Evolutionary conservation across 2,329 filamentous ascomycete species (phyloP), one percentile per base, ranked within the genome.

Genomic region (Paecilomyces fulvus): DNA sequence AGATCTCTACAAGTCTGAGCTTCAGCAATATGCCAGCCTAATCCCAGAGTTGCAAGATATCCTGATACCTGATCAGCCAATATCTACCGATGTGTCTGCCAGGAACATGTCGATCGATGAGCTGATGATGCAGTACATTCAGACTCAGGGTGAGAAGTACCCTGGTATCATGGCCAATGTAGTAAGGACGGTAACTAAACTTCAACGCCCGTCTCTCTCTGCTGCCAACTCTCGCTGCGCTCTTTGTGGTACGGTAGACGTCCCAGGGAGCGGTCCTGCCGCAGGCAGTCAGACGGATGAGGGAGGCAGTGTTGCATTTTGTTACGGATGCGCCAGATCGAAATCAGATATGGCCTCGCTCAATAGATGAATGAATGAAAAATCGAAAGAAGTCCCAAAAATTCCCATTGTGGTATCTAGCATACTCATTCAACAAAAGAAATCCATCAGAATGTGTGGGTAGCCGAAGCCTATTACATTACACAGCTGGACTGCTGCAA

Each of bases 121-220:
- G 63, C 82, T 99, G 55, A 92, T 97, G 86, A 77, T 80, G 57
- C 86, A 90, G 56, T 99, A 96, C 71, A 96, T 99, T 66, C 83
- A 84, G 62, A 87, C 85, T 46, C 90, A 96, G 14, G 92, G 96
- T 69, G 83, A 84, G 61, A 88, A 87, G 58, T 96, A 95, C 67
- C 89, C 92, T 2, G 90, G 89, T 55, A 90, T 97, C 56, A 92
- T 99, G 62, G 88, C 92, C 30, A 99, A 99, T 69, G 94, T 99
- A 9, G 92, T 96, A 4, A 84, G 90, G 60, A 99, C 92, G 31
- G 87, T 89, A n/a, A 86, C 85, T 53, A 96, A 95, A 73, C 79
- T 97, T 46, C 78, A 85, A 50, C 69, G 76, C 0, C 63, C 75
- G 21, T 64, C 63, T 51, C 62, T 60, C 1, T 70, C 69, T 7